Base-by-base conservation (phyloP, 129 eudicot genomes). In the Helichrysum umbraculigerum region DNA sequence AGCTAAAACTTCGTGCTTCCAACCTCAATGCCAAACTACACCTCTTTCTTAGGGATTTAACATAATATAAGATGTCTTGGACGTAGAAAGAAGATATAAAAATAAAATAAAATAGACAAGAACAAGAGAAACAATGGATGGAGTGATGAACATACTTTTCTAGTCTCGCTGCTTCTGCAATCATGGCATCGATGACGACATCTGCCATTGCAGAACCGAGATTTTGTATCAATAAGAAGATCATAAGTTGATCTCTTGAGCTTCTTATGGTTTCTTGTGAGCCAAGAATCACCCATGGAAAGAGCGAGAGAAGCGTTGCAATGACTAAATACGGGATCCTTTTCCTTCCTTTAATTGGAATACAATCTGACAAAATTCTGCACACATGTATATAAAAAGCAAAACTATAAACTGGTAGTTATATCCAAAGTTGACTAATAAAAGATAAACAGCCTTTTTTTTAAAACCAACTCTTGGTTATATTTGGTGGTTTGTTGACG, bases 151-250 rank as follows among this genome's bases (percentile, higher is more conserved):
- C 83, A 74, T 91, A 91, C 98, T 91, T 47, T 76, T 93, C 97
- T 71, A 67, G 78, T 82, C 93, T 85, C 71, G 89, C 98, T 54
- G 98, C 96, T 87, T 94, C 98, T 74, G 98, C 98, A 75, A 94
- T 91, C 98, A 94, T 94, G 9, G 97, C 98, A 83, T 94, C 97
- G 79, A 89, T 92, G 73, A 94, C 98, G 60, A 94, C 98, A 84
- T 94, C 98, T 69, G 98, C 97, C 98, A 94, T 94, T 51, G 98
- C 96, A 79, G 98, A 91, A 70, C 98, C 98, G 72, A 90, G 66
- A 69, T 94, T 94, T 79, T 93, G 98, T 79, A 93, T 64, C 3
- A 92, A 85, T 50, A 93, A 81, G 51, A 93, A 87, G 79, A 91
- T 73, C 90, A 87, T 88, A 68, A 94, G 85, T 52, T 82, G 87